A percentile compares a stretch with the other conserved stretches of the same genome.
phyloP scores from a whole-genome alignment of 208 protist species.

The Leishmania arabica region DNA sequence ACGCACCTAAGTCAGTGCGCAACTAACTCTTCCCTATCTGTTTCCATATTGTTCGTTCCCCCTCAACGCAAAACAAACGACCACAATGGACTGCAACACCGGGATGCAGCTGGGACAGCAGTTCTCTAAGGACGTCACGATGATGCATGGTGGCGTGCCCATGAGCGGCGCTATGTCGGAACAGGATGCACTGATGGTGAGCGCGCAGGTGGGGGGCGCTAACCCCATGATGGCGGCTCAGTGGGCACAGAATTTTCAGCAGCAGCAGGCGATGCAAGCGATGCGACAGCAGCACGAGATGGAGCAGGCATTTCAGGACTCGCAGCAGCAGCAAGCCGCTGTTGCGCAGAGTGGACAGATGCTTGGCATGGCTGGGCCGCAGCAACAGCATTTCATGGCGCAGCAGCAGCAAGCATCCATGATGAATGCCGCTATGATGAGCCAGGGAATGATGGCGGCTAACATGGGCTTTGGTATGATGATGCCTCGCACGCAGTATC shows the following conservation, averaged over 20 bases:
- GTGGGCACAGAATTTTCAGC: slow-evolving; percentile 63
- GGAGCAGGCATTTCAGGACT: slow-evolving; percentile 54
- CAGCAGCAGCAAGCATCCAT: slow-evolving; percentile 39
- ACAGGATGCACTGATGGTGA: slow-evolving; percentile 62
- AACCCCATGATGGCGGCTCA: slow-evolving; percentile 37
- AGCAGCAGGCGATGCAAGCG: slow-evolving; percentile 51
- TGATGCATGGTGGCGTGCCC: slow-evolving; percentile 56
- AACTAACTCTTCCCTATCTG: not conserved
- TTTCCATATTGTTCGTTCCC: not conserved
- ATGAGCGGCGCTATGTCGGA: slow-evolving; percentile 43
- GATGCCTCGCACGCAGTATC: slow-evolving; percentile 50
- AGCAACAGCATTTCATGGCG: slow-evolving; percentile 41
- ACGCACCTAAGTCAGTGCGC: not conserved
- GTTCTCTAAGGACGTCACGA: slow-evolving; percentile 68
- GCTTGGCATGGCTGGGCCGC: slow-evolving; percentile 25
- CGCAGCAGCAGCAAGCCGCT: slow-evolving; percentile 24
- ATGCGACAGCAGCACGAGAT: slow-evolving; percentile 65
- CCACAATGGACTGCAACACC: slow-evolving; percentile 75
- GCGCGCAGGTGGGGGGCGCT: slow-evolving; percentile 10
- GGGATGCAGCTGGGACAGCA: slow-evolving; percentile 68
- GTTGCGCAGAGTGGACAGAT: slow-evolving; percentile 17
- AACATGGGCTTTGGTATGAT: slow-evolving; percentile 52
- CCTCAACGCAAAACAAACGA: not conserved
- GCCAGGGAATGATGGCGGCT: slow-evolving; percentile 40
- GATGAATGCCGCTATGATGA: slow-evolving; percentile 50